These are phyloP conservation scores for Amorphotheca resinae DNA, from an alignment of 495 filamentous ascomycete genomes.

Conservation along the genomic window DNA sequence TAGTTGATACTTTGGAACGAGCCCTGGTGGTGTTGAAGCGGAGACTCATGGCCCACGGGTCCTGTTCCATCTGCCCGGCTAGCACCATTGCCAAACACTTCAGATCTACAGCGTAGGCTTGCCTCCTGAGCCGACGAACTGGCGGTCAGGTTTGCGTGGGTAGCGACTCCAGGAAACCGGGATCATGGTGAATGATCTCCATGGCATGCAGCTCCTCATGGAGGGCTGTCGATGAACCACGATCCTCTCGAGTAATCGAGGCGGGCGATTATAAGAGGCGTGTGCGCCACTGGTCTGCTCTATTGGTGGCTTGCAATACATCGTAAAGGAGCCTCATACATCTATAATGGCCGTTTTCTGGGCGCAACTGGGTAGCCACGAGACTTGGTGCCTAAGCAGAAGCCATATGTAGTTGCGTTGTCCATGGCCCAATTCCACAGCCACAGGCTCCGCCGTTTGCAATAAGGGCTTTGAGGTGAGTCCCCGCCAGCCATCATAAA, in stretches of 20 bases:
- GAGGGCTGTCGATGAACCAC: constrained; percentile 20
- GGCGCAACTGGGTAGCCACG: neutral
- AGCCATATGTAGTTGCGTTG: constrained; percentile 18
- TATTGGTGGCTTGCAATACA: no score
- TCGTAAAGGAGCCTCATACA: no score
- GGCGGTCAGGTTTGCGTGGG: constrained; percentile 21
- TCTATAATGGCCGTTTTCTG: neutral
- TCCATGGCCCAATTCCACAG: constrained; percentile 5
- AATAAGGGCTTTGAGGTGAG: neutral
- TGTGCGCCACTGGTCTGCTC: no score
- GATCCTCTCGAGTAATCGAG: constrained; percentile 18
- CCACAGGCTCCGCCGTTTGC: constrained; percentile 16
- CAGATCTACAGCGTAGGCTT: constrained; percentile 13
- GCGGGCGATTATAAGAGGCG: no score
- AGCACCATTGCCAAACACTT: constrained; percentile 12
- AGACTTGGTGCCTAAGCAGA: constrained; percentile 19
- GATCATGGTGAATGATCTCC: constrained; percentile 20
- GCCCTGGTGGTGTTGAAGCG: constrained; percentile 1
- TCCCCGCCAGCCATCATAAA: constrained; percentile 5
- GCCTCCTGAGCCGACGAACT: constrained; percentile 14
- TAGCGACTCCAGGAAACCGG: constrained; percentile 10
- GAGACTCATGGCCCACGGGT: constrained; percentile 8
- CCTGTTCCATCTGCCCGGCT: constrained; percentile 8
- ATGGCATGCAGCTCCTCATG: constrained; percentile 21
- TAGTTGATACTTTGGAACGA: constrained; percentile 11